Percentiles rank a stretch among this genome's conserved stretches.
phyloP scores from a whole-genome alignment of 2,329 filamentous ascomycete species.

The Xylaria sp. region DNA sequence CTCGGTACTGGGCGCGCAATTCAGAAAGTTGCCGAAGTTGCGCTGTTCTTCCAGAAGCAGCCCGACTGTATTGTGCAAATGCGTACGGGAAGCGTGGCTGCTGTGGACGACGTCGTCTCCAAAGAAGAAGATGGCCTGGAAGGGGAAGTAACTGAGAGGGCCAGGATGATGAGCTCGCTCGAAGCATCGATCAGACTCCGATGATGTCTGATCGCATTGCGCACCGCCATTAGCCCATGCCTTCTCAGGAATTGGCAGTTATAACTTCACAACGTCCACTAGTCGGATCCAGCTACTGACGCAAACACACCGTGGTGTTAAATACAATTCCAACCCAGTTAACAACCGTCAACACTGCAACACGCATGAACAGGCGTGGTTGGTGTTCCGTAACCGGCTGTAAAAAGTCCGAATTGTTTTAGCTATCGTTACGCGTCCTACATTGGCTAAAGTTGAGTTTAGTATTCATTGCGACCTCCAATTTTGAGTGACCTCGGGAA shows the following conservation, averaged over 20 bases:
- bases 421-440: neutral
- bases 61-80: constrained; percentile 68
- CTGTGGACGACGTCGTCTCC: constrained; percentile 73
- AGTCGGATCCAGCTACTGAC: neutral
- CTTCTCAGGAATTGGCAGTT: neutral
- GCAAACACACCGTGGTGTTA: neutral
- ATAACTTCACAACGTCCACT: neutral
- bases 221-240: neutral
- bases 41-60: constrained; percentile 72
- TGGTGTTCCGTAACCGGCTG: neutral
- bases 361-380: neutral
- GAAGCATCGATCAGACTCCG: constrained; percentile 61
- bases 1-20: constrained; percentile 76
- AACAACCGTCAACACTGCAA: neutral
- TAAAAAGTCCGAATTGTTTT: neutral
- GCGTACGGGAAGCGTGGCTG: constrained; percentile 70
- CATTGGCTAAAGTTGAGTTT: neutral
- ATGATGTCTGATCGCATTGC: constrained; percentile 44
- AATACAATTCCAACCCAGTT: neutral
- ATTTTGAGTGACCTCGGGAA: neutral
- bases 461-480: neutral
- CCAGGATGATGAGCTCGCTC: constrained; percentile 63
- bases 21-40: constrained; percentile 70
- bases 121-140: constrained; percentile 38
- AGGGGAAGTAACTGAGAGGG: constrained; percentile 53